Conservation (phyloP, 2,329 filamentous ascomycete genomes). For the Akanthomyces dipterigenus region DNA sequence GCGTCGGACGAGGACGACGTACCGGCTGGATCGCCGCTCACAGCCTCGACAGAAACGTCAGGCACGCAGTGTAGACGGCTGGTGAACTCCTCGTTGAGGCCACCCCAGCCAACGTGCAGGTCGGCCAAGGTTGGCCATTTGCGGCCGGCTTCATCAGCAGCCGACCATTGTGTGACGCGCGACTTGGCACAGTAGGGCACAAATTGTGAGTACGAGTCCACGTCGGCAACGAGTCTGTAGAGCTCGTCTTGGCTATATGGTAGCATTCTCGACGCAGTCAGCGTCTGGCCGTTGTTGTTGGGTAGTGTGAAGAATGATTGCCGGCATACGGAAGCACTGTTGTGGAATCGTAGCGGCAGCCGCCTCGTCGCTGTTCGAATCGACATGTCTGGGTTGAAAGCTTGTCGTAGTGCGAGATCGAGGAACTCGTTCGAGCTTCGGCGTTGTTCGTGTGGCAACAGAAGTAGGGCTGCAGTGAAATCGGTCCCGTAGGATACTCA, state of each 20-base stretch:
- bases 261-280: conserved; percentile 69
- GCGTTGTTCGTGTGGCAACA: neutral
- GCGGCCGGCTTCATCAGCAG: conserved; percentile 40
- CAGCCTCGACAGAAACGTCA: conserved; percentile 65
- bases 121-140: conserved; percentile 68
- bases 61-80: conserved; percentile 74
- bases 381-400: neutral
- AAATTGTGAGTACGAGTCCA: conserved; percentile 77
- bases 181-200: conserved; percentile 85
- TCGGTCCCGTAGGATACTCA: neutral
- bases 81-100: conserved; percentile 76
- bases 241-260: conserved; percentile 65
- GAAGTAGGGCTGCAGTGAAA: neutral
- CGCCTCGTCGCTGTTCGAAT: conserved; percentile 1
- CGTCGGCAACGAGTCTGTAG: conserved; percentile 82
- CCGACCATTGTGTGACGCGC: conserved; percentile 68
- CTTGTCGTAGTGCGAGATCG: neutral
- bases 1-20: conserved; percentile 29
- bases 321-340: conserved; percentile 15
- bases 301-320: conserved; percentile 35
- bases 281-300: conserved; percentile 44
- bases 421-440: neutral
- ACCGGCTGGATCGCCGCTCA: conserved; percentile 54
- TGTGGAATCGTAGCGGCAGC: neutral
- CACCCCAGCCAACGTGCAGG: conserved; percentile 79